These are phyloP conservation scores for Eucalyptus curtisii DNA, from an alignment of 345 rosid species.

Conservation along the genomic window DNA sequence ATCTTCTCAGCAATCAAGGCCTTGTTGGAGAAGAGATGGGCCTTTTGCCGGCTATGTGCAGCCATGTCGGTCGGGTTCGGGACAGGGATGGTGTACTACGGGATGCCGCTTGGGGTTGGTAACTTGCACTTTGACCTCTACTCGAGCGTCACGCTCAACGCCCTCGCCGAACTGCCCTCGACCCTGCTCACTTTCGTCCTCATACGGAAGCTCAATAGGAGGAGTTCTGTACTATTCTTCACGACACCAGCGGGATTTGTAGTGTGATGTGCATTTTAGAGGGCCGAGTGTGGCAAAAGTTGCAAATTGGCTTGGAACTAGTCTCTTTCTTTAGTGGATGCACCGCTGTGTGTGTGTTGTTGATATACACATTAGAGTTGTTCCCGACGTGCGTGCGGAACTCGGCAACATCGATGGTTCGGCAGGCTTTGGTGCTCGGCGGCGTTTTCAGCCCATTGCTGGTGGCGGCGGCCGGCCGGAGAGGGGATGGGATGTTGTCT, in stretches of 20 bases:
- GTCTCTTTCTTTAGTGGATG: slow-evolving; percentile 47
- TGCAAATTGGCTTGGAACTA: slow-evolving; percentile 48
- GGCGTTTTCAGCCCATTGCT: slow-evolving; percentile 4
- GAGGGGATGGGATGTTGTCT: not conserved
- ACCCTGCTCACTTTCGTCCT: slow-evolving; percentile 33
- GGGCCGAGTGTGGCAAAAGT: slow-evolving; percentile 1
- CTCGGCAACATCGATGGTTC: slow-evolving; percentile 24
- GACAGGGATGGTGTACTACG: slow-evolving; percentile 56
- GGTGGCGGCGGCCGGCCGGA: not conserved
- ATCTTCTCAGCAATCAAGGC: slow-evolving; percentile 33
- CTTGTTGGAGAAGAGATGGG: slow-evolving; percentile 41
- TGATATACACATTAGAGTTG: slow-evolving; percentile 41
- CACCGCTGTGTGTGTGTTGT: slow-evolving; percentile 18
- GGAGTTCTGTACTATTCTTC: slow-evolving; percentile 21
- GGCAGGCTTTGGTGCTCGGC: slow-evolving; percentile 16
- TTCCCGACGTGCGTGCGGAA: slow-evolving; percentile 49
- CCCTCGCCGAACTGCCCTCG: slow-evolving; percentile 54
- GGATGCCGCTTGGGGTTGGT: slow-evolving; percentile 65
- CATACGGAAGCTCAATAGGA: slow-evolving; percentile 26
- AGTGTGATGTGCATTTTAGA: slow-evolving; percentile 24
- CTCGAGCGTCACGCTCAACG: slow-evolving; percentile 48
- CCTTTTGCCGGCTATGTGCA: slow-evolving; percentile 26
- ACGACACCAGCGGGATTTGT: slow-evolving; percentile 26
- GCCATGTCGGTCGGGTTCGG: slow-evolving; percentile 40
- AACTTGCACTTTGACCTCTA: slow-evolving; percentile 43